Conservation (phyloP, 345 rosid genomes). For the Laguncularia racemosa region DNA sequence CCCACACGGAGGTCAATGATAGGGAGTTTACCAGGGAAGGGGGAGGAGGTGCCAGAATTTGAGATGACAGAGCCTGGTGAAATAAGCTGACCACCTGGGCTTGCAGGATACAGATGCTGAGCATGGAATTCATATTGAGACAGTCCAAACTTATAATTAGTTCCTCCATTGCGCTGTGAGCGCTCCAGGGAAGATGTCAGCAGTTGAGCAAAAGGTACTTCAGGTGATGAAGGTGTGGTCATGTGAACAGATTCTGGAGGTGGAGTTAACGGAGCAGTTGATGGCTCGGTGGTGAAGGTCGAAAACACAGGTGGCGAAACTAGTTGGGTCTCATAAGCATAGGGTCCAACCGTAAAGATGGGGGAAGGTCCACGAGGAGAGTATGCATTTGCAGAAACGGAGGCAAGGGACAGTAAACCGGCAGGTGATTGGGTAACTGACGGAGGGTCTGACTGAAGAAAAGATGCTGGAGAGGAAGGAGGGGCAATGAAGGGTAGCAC, state of each 20-base stretch:
- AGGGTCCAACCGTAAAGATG: constrained; percentile 77
- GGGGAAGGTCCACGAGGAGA: constrained; percentile 71
- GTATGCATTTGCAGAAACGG: constrained; percentile 47
- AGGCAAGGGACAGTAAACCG: constrained; percentile 54
- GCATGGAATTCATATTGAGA: constrained; percentile 69
- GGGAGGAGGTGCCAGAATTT: constrained; percentile 81
- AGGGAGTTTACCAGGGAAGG: constrained; percentile 44
- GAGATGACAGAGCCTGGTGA: constrained; percentile 84
- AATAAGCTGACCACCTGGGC: constrained; percentile 80
- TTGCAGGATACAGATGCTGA: constrained; percentile 61
- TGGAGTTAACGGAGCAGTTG: constrained; percentile 91
- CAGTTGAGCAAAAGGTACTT: constrained; percentile 90
- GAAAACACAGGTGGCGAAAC: constrained; percentile 95
- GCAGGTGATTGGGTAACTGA: constrained; percentile 73
- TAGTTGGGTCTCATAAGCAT: constrained; percentile 92
- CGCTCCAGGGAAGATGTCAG: constrained; percentile 93
- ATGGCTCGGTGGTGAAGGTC: constrained; percentile 84
- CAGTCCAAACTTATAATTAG: constrained; percentile 50
- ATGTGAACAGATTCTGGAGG: constrained; percentile 84
- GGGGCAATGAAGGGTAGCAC: constrained; percentile 80
- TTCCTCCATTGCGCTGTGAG: constrained; percentile 57
- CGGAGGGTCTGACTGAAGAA: constrained; percentile 81
- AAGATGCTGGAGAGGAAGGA: constrained; percentile 94
- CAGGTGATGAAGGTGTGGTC: constrained; percentile 96
- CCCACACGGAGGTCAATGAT: constrained; percentile 50